Evolutionary conservation across 495 filamentous ascomycete species (phyloP), one percentile per base, ranked within the genome.

Genomic region (Lophium mytilinum): DNA sequence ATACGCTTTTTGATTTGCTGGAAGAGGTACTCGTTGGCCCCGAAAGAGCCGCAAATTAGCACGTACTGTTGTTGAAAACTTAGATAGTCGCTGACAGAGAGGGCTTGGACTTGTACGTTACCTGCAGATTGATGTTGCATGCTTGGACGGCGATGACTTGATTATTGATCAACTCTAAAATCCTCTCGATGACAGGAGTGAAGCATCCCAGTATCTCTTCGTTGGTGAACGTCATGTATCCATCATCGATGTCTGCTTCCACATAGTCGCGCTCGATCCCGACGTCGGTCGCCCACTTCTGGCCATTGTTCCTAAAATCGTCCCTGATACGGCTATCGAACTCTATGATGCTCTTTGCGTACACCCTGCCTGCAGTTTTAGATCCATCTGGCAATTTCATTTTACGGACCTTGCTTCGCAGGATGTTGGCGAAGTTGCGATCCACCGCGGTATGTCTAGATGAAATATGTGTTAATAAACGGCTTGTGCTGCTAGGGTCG

Each of bases 221-320:
- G 68, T 88, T 87, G 21, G 83, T 88, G 63, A 88, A 88, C n/a
- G 84, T 87, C 84, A 88, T 88, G 75, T 86, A 88, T 19, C 84
- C 84, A 64, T 88, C 84, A 65, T 87, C 84, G 54, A 88, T 88
- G 55, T 83, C 84, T 30, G 84, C 84, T 67, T 88, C 84, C 60
- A 84, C 84, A 69, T 84, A 88, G 64, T 88, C 84, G 52, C 84
- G 84, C 70, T 88, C 84, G 62, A 88, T 88, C 68, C 84, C 84
- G 53, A 89, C 80, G 63, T 88, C 84, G 21, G 87, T 83, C 37
- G 84, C 84, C 84, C 84, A 88, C 66, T 87, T 87, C 67, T 87
- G 84, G 33, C 83, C 83, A 68, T 88, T 88, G 71, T 88, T 88
- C 12, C 84, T 75, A 76, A 88, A 88, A 72, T 88, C 84, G 46